A percentile compares a stretch with the other conserved stretches of the same genome.
Evolutionary conservation across 2,329 filamentous ascomycete genomes (phyloP).

Genomic region (Neospermospora avenae): DNA sequence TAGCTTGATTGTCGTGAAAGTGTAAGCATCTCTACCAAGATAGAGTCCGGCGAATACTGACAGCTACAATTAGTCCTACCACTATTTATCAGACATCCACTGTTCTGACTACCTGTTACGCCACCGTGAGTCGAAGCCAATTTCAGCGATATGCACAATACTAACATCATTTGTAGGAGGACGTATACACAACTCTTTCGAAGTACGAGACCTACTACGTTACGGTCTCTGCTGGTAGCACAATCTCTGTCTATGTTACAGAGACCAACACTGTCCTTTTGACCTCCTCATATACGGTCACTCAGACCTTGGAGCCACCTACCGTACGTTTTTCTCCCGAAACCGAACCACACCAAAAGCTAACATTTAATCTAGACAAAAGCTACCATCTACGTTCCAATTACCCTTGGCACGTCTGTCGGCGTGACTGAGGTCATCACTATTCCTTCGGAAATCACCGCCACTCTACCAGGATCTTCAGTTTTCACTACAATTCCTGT

Average conservation of each 20-base stretch:
- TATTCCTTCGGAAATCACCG: constrained; percentile 25
- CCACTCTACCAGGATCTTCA: constrained; percentile 15
- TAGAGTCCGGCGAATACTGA: background rate
- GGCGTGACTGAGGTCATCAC: constrained; percentile 26
- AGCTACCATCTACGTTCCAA: constrained; percentile 23
- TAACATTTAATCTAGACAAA: constrained; percentile 10
- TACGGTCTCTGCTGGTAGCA: constrained; percentile 43
- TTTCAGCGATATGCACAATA: background rate
- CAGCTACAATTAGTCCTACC: background rate
- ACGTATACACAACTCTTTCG: constrained; percentile 6
- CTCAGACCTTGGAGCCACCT: constrained; percentile 24
- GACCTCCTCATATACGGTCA: constrained; percentile 35
- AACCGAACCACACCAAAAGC: background rate
- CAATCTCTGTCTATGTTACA: constrained; percentile 41
- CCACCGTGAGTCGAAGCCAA: background rate
- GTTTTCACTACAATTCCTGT: constrained; percentile 15
- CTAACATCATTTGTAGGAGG: background rate
- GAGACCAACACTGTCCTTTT: constrained; percentile 42
- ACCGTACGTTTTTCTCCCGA: constrained; percentile 9
- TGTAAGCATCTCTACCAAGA: constrained; percentile 3
- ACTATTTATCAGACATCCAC: constrained; percentile 3
- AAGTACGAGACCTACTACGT: constrained; percentile 37
- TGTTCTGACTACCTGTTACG: constrained; percentile 4
- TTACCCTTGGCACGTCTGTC: constrained; percentile 26
- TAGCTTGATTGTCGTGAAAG: constrained; percentile 23